These are phyloP conservation scores for Truncatella angustata DNA, from an alignment of 2,329 filamentous ascomycete species.

Conservation along the genomic window DNA sequence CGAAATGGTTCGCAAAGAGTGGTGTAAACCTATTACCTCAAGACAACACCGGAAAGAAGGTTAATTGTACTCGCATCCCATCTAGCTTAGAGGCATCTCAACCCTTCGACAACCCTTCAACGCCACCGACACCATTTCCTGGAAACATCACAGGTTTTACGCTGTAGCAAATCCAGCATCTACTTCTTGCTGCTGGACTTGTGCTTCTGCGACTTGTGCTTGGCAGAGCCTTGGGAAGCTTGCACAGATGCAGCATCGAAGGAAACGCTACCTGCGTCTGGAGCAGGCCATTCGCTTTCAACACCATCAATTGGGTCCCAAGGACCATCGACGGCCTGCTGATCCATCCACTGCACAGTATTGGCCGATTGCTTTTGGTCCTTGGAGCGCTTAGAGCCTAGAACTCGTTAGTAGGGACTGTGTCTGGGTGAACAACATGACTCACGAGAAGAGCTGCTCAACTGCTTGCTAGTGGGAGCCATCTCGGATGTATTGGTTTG, in stretches of 20 bases:
- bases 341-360: slow-evolving; percentile 12
- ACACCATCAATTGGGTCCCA: slow-evolving; percentile 15
- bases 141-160: too few species aligned
- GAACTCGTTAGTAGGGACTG: not conserved
- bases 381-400: not conserved
- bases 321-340: slow-evolving; percentile 12
- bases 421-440: not conserved
- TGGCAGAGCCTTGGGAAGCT: slow-evolving; percentile 14
- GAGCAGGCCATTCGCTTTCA: not conserved
- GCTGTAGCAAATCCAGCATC: not conserved
- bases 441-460: slow-evolving; percentile 1
- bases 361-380: not conserved
- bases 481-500: not conserved
- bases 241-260: slow-evolving; percentile 1
- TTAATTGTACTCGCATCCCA: too few species aligned
- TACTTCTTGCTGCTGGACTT: slow-evolving; percentile 11
- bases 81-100: too few species aligned
- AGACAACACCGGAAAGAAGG: too few species aligned
- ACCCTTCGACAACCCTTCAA: too few species aligned
- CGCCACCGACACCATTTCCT: too few species aligned
- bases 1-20: too few species aligned
- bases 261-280: not conserved
- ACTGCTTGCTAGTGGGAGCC: not conserved
- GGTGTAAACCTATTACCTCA: too few species aligned
- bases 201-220: slow-evolving; percentile 7